Conservation (phyloP, 2,329 filamentous ascomycete species). For the Cadophora sp. region DNA sequence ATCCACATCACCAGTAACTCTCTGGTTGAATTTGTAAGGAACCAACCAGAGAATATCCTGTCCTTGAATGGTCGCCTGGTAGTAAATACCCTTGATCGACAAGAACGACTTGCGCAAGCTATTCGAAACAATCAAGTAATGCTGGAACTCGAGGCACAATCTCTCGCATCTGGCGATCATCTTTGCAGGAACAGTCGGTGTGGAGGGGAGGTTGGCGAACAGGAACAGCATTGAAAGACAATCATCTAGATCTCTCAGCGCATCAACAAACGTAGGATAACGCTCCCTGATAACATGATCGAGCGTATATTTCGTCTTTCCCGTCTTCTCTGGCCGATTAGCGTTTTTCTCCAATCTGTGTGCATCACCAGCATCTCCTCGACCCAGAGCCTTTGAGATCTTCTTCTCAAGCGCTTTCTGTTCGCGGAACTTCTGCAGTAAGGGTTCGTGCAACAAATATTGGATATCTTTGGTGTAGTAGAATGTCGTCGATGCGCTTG, state of each 20-base stretch:
- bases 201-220: constrained; percentile 95
- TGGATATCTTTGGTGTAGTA: constrained; percentile 95
- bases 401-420: constrained; percentile 98
- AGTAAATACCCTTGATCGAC: constrained; percentile 99
- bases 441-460: constrained; percentile 95
- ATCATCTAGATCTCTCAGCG: constrained; percentile 93
- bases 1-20: constrained; percentile 91
- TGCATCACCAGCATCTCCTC: constrained; percentile 90
- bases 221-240: constrained; percentile 96
- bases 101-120: constrained; percentile 95
- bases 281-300: constrained; percentile 98
- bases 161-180: constrained; percentile 95
- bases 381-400: constrained; percentile 89
- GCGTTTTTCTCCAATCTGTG: constrained; percentile 87
- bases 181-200: constrained; percentile 87
- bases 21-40: constrained; percentile 97
- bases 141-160: constrained; percentile 93
- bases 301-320: constrained; percentile 87
- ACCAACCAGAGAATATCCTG: constrained; percentile 98
- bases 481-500: constrained; percentile 91
- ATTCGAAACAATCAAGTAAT: constrained; percentile 93
- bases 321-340: constrained; percentile 85
- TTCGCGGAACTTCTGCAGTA: constrained; percentile 93
- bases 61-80: constrained; percentile 95
- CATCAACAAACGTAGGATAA: constrained; percentile 96